phyloP scores from a whole-genome alignment of 805 yeast genomes.

The Metschnikowia hibisci region DNA sequence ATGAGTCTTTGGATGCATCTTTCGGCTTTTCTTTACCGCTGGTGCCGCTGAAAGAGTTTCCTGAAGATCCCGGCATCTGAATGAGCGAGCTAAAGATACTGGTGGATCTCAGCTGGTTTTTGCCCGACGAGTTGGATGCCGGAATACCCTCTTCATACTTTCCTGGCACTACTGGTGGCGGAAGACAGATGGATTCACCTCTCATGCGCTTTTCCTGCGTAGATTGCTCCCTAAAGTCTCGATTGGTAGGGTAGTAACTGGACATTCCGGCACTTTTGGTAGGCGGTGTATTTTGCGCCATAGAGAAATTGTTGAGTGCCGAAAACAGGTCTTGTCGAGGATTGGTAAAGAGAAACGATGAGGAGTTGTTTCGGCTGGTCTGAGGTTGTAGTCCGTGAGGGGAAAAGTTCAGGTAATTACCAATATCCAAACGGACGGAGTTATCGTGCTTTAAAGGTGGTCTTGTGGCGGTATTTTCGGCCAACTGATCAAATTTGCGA shows the following conservation, averaged over 20 bases:
- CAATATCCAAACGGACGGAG: constrained; percentile 9
- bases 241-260: constrained; percentile 16
- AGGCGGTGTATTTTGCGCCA: constrained; percentile 7
- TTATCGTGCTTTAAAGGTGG: constrained; percentile 9
- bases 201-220: constrained; percentile 23
- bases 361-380: constrained; percentile 12
- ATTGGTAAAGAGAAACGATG: constrained; percentile 24
- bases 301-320: constrained; percentile 22
- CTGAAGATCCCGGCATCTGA: constrained; percentile 34
- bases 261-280: constrained; percentile 10
- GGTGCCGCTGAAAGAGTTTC: constrained; percentile 32
- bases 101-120: constrained; percentile 26
- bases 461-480: constrained; percentile 4
- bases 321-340: constrained; percentile 30
- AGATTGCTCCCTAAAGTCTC: constrained; percentile 13
- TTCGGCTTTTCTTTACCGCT: constrained; percentile 9
- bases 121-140: constrained; percentile 2
- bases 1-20: constrained; percentile 3
- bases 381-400: constrained; percentile 7
- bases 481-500: constrained; percentile 14
- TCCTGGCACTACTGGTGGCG: constrained; percentile 28
- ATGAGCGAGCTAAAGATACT: constrained; percentile 38
- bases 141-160: constrained; percentile 8
- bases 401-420: constrained; percentile 9
- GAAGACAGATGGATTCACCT: constrained; percentile 37